Conservation (phyloP, 2,329 filamentous ascomycete species). For the Fusarium aywerte region DNA sequence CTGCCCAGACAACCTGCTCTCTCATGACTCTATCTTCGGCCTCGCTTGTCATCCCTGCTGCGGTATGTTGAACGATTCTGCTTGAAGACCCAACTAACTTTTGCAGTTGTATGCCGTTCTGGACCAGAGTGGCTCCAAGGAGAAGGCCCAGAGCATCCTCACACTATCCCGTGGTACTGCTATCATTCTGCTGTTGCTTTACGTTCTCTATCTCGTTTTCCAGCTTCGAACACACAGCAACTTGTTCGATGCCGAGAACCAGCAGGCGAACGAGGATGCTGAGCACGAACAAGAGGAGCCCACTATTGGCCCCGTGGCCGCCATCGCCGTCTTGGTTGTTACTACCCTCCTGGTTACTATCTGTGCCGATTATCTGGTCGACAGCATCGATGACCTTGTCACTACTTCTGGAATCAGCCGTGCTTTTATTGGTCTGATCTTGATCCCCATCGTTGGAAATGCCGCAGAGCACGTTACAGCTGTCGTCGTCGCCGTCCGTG, state of each 20-base stretch:
- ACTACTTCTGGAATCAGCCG: conserved; percentile 77
- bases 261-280: conserved; percentile 54
- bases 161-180: conserved; percentile 79
- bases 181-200: conserved; percentile 78
- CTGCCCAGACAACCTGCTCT: conserved; percentile 80
- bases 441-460: conserved; percentile 83
- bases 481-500: conserved; percentile 79
- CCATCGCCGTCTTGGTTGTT: conserved; percentile 72
- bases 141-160: conserved; percentile 68
- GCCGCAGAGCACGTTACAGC: conserved; percentile 85
- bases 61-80: conserved; percentile 55
- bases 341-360: conserved; percentile 76
- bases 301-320: conserved; percentile 71
- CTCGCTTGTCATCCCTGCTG: conserved; percentile 81
- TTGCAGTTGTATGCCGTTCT: conserved; percentile 73
- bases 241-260: conserved; percentile 71
- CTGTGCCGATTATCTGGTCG: conserved; percentile 81
- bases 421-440: conserved; percentile 82
- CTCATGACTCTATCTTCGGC: conserved; percentile 81
- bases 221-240: conserved; percentile 79
- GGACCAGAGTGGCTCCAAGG: conserved; percentile 55
- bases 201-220: conserved; percentile 81
- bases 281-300: conserved; percentile 57
- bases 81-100: conserved; percentile 28
- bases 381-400: conserved; percentile 78